Evolutionary conservation across 257 asterid genomes (phyloP), one percentile per base, ranked within the genome.

Genomic region (Lycium ferocissimum): DNA sequence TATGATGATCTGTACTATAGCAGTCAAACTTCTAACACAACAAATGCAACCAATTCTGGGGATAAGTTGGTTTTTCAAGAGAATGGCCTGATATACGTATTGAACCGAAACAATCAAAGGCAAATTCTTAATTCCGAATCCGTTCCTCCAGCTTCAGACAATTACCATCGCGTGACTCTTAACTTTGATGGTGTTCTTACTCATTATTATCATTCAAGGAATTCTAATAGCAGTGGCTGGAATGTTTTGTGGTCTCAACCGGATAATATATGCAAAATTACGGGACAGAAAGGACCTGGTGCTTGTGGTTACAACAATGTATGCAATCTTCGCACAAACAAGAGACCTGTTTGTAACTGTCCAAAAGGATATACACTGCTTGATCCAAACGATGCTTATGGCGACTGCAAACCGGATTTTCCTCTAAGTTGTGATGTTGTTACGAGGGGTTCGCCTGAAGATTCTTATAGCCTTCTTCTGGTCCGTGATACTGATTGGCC

Each of bases 231-330:
- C 45, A 80, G 80, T 81, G 85, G 85, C 11, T 93, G 97, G 97
- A 45, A 12, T 10, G 18, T 67, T n/a, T 73, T 86, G 0, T 33
- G 83, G 40, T 71, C 84, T 22, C 84, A 81, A 87, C 93, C 94
- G 0, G 57, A 70, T 0, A 83, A 92, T 58, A 84, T 92, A 75
- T 90, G 94, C 70, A 0, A 2, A 0, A 53, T 91, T 12, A 6
- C 0, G 0, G 82, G 49, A 40, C 3, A 3, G 0, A 53, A 45
- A 0, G 92, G 90, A 3, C 45, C 87, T 0, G 93, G 94, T 0
- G 91, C 88, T 6, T 92, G 95, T 59, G 93, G 93, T 0, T 87
- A 67, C 49, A 92, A 92, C 58, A 89, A 91, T 49, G 17, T 85
- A 2, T 91, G 93, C 75, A n/a, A 59, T 7, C 3, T 87, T 47